Base-by-base conservation (phyloP, 345 rosid species). In the Populus nigra region DNA sequence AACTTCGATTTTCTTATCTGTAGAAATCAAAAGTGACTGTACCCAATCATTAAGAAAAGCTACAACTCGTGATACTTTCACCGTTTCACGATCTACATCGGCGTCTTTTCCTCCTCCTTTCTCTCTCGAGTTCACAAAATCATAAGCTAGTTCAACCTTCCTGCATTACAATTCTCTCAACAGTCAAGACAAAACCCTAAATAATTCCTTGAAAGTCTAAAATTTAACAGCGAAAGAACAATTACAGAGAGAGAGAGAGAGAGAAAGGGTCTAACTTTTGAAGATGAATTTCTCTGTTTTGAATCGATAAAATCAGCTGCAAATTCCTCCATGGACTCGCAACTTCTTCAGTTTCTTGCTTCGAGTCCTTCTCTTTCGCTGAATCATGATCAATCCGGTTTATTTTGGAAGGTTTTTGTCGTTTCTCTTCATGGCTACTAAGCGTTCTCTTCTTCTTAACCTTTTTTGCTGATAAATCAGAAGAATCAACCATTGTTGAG, bases 11-110 rank as follows among this genome's bases (percentile, higher is more conserved):
- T 87, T 89, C 84, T 87, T 88, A 66, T 89, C 86, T 0, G 82
- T 67, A 0, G 88, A 82, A 72, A 89, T 78, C 82, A 96, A 85
- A 74, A 89, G 69, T 0, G 92, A 84, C 77, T 91, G 96, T 27
- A 91, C 86, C 98, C 98, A 96, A 27, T 91, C 92, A 50, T 83
- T 88, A 62, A 93, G 93, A 85, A 86, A 93, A 68, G 85, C 83
- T 68, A 96, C 29, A 63, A 90, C 79, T 20, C 90, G 89, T 1
- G 96, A 83, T 41, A 82, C 69, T 71, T 88, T 86, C 79, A 93
- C 97, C 33, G 82, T 88, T 76, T 93, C 93, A 78, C 50, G 57
- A 66, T 89, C 89, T 76, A 83, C 91, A n/a, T 82, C 84, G 25
- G 63, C 79, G 29, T 68, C 85, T 80, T 63, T 73, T 25, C 65